Conservation (phyloP, 495 filamentous ascomycete species). For the Neurospora sp. region DNA sequence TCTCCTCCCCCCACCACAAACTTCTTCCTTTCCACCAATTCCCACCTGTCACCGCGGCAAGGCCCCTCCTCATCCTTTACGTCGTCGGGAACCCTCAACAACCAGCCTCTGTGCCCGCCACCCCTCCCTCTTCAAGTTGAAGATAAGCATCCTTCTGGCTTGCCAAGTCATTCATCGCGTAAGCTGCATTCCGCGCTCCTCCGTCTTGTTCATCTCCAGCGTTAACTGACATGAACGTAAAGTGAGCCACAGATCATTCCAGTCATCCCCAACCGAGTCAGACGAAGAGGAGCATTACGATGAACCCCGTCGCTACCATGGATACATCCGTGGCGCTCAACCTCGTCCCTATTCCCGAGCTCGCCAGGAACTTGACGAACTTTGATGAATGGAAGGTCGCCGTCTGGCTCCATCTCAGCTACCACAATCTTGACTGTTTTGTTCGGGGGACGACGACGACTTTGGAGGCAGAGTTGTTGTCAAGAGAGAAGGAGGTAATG, state of each 20-base stretch:
- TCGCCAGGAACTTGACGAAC: neutral
- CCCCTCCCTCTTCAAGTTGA: neutral
- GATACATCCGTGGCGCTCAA: neutral
- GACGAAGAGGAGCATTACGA: neutral
- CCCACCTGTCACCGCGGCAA: neutral
- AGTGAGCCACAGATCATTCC: too few species aligned
- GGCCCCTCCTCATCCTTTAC: neutral
- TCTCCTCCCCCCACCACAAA: neutral
- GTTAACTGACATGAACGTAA: too few species aligned
- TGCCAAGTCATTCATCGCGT: neutral
- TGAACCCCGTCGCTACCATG: neutral
- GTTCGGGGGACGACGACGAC: neutral
- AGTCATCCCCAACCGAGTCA: too few species aligned
- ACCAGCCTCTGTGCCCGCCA: neutral
- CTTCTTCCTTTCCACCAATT: neutral
- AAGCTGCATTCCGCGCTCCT: neutral
- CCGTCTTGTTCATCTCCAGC: neutral
- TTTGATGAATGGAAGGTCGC: rapidly evolving
- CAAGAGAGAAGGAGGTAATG: too few species aligned
- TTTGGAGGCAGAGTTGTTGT: too few species aligned
- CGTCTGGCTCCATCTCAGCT: neutral
- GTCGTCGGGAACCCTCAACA: neutral
- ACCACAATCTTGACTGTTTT: neutral
- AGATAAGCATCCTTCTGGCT: neutral
- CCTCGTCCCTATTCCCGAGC: rapidly evolving